These are phyloP conservation scores for Alloteropsis semialata DNA, from an alignment of 176 grass and related monocot species.

Conservation along the genomic window DNA sequence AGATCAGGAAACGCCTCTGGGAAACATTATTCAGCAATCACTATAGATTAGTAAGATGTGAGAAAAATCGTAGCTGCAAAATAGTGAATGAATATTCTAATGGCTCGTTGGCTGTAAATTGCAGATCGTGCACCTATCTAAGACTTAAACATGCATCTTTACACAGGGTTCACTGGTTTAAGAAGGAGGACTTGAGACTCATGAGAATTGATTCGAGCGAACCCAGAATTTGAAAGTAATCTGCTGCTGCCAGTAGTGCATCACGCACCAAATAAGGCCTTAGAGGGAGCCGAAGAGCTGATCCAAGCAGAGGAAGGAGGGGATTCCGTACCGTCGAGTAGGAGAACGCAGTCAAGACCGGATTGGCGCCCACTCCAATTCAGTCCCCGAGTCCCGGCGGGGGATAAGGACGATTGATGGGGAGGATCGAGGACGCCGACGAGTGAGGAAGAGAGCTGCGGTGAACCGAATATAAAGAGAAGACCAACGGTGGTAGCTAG, in stretches of 20 bases:
- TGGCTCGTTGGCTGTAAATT: not conserved
- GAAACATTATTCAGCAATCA: not conserved
- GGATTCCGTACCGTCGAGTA: not conserved
- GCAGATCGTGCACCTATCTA: not conserved
- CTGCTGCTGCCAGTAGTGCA: not conserved
- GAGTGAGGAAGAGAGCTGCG: not conserved
- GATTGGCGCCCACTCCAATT: not conserved
- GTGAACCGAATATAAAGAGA: not conserved
- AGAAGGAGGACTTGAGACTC: too few relatives aligned
- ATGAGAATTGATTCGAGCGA: not conserved
- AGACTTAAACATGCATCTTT: not conserved
- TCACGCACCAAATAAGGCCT: not conserved
- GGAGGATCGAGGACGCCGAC: not conserved
- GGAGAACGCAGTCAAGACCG: not conserved
- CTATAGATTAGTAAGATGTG: not conserved
- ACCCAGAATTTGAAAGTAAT: not conserved
- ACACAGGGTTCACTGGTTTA: not conserved
- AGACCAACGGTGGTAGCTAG: not conserved
- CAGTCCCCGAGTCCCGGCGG: not conserved
- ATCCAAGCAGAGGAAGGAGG: not conserved
- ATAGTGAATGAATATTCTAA: not conserved
- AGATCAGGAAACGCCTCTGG: not conserved
- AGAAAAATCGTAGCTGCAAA: not conserved
- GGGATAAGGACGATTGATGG: slow-evolving; percentile 1
- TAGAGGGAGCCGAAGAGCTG: not conserved